Percentiles rank a stretch among this genome's conserved stretches.
These are phyloP conservation scores for Physcia stellaris DNA, from an alignment of 495 filamentous ascomycete genomes.

Conservation along the genomic window DNA sequence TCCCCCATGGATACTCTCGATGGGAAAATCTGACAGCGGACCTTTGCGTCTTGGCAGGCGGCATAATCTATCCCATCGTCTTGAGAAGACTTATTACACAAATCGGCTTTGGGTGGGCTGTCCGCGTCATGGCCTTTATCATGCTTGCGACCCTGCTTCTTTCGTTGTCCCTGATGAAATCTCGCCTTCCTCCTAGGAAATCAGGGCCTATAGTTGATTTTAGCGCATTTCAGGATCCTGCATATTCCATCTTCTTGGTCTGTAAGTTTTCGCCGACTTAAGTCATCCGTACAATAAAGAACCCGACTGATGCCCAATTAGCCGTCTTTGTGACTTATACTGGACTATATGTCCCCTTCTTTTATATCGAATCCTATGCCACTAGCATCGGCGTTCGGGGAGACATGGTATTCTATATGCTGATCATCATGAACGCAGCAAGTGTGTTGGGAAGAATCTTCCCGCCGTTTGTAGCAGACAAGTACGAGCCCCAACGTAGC, in stretches of 20 bases:
- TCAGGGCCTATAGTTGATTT: constrained; percentile 27
- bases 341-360: constrained; percentile 59
- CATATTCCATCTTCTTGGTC: constrained; percentile 26
- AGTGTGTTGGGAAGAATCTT: too few relatives aligned
- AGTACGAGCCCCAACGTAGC: too few relatives aligned
- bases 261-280: too few relatives aligned
- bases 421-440: too few relatives aligned
- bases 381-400: too few relatives aligned
- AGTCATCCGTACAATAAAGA: too few relatives aligned
- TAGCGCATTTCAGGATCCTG: constrained; percentile 31
- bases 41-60: too few relatives aligned
- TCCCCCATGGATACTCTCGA: neutral
- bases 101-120: constrained; percentile 56
- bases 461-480: too few relatives aligned
- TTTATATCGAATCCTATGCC: constrained; percentile 56
- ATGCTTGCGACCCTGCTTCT: constrained; percentile 39
- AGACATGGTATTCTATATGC: too few relatives aligned
- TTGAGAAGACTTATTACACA: constrained; percentile 42
- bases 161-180: constrained; percentile 38
- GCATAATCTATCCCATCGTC: constrained; percentile 58
- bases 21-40: neutral
- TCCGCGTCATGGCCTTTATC: constrained; percentile 45
- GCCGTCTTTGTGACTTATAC: constrained; percentile 44
- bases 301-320: too few relatives aligned
- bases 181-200: constrained; percentile 31